Conservation (phyloP, 2,329 filamentous ascomycete species). For the Ceratocystis huliohia region DNA sequence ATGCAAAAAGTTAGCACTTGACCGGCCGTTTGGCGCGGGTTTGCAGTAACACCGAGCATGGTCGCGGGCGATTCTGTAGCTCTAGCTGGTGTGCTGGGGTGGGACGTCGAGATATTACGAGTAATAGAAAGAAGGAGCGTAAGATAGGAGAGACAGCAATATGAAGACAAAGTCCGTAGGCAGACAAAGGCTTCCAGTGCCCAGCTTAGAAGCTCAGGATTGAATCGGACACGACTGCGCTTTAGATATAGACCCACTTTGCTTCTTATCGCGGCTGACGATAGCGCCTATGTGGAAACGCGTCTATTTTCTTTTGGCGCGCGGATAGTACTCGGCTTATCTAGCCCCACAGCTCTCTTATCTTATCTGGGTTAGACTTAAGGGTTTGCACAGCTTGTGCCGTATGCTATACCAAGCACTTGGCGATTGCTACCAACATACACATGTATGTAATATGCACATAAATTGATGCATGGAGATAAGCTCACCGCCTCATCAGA, state of each 20-base stretch:
- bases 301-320: neutral
- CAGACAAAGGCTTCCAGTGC: neutral
- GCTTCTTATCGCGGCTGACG: neutral
- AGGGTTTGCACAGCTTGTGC: too few species aligned
- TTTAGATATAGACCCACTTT: neutral
- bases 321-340: neutral
- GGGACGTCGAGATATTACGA: neutral
- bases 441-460: too few species aligned
- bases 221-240: slow-evolving; percentile 6
- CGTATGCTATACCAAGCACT: too few species aligned
- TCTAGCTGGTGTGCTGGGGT: too few species aligned
- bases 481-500: neutral
- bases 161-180: neutral
- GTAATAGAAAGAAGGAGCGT: neutral
- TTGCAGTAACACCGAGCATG: slow-evolving; percentile 59
- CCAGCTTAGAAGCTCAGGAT: neutral
- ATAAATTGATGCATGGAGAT: neutral
- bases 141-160: neutral
- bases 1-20: slow-evolving; percentile 86
- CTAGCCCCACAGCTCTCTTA: too few species aligned
- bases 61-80: slow-evolving; percentile 19
- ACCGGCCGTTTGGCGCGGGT: slow-evolving; percentile 66
- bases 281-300: neutral
- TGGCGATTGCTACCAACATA: too few species aligned
- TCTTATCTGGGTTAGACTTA: too few species aligned